Conservation (phyloP, 2,329 filamentous ascomycete genomes). For the Ophiostoma quercus region DNA sequence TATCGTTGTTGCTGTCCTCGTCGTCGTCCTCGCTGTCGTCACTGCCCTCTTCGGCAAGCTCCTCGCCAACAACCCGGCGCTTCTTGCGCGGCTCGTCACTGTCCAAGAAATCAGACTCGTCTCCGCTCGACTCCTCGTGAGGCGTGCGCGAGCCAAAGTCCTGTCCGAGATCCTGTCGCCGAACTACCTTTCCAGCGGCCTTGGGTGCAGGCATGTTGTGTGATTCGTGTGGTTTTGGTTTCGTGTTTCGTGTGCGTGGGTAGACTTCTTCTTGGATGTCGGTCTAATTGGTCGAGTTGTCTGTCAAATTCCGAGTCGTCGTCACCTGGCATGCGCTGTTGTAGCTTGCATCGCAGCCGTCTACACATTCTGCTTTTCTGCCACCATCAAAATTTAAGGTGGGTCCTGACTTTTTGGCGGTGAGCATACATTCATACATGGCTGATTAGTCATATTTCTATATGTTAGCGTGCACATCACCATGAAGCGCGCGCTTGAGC, state of each 20-base stretch:
- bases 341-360: background rate
- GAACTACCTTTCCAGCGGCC: constrained; percentile 19
- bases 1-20: constrained; percentile 1
- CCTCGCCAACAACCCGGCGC: constrained; percentile 21
- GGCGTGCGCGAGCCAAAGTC: constrained; percentile 10
- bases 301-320: background rate
- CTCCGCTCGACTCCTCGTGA: constrained; percentile 24
- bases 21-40: constrained; percentile 29
- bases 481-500: constrained; percentile 10
- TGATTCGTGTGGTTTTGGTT: background rate
- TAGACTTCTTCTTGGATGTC: background rate
- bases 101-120: constrained; percentile 47
- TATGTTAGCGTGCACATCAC: background rate
- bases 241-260: background rate
- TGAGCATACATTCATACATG: background rate
- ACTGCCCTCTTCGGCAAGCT: constrained; percentile 20
- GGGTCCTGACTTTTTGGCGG: constrained; percentile 19
- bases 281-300: background rate
- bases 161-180: constrained; percentile 18
- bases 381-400: constrained; percentile 20
- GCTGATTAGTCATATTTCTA: background rate
- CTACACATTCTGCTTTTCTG: constrained; percentile 19
- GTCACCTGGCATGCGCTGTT: background rate
- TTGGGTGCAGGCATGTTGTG: constrained; percentile 19
- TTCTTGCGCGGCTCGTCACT: constrained; percentile 37